These are phyloP conservation scores for Cinchona pubescens DNA, from an alignment of 257 asterid genomes.

Conservation along the genomic window DNA sequence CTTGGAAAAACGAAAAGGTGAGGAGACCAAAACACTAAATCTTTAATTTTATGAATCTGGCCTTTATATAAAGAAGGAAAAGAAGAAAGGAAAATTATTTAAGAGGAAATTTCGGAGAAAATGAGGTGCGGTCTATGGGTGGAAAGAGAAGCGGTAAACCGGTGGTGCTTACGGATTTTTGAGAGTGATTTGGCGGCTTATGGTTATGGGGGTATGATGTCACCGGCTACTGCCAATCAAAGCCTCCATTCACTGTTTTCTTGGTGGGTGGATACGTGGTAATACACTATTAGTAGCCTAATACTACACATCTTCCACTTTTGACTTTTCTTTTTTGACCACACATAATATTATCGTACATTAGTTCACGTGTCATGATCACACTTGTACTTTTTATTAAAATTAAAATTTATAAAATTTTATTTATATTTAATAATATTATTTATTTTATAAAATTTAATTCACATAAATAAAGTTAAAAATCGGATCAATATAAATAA, in stretches of 20 bases:
- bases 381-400: too few relatives aligned
- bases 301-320: neutral
- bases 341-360: too few relatives aligned
- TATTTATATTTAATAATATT: too few relatives aligned
- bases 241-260: slow-evolving; percentile 2
- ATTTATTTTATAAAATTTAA: too few relatives aligned
- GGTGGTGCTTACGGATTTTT: neutral
- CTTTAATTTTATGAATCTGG: neutral
- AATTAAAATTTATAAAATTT: too few relatives aligned
- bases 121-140: neutral
- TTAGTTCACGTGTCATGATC: too few relatives aligned
- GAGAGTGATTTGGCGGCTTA: neutral
- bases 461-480: too few relatives aligned
- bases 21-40: neutral
- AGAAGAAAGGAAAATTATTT: too few relatives aligned
- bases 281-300: too few relatives aligned
- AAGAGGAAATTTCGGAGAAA: slow-evolving; percentile 11
- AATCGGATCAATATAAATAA: too few relatives aligned
- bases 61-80: neutral
- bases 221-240: neutral
- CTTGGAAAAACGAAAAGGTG: too few relatives aligned
- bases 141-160: neutral
- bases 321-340: neutral
- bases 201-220: neutral
- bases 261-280: too few relatives aligned